These are phyloP conservation scores for Toxicodendron radicans DNA, from an alignment of 345 rosid species.

Conservation along the genomic window DNA sequence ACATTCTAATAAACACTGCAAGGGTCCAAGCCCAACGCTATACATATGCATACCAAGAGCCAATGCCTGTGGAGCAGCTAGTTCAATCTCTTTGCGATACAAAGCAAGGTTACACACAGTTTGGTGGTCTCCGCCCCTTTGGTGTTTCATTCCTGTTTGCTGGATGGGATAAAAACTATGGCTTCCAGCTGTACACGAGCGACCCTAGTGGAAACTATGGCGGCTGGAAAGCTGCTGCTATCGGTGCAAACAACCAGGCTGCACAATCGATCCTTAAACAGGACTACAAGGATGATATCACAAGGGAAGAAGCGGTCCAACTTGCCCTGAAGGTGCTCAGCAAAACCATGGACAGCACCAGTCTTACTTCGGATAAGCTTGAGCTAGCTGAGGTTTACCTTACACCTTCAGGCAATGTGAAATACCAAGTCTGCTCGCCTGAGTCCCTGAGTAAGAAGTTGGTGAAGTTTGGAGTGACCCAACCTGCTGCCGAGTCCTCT, in stretches of 20 bases:
- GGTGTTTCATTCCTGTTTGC: slow-evolving; percentile 94
- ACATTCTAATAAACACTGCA: slow-evolving; percentile 91
- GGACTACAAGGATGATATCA: slow-evolving; percentile 88
- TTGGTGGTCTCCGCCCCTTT: slow-evolving; percentile 95
- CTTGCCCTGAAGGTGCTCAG: slow-evolving; percentile 90
- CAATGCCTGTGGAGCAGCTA: slow-evolving; percentile 95
- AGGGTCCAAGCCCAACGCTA: slow-evolving; percentile 94
- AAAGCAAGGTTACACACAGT: slow-evolving; percentile 95
- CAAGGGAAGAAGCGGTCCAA: slow-evolving; percentile 87
- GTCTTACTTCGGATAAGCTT: slow-evolving; percentile 91
- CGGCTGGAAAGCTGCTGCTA: slow-evolving; percentile 96
- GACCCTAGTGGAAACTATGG: slow-evolving; percentile 96
- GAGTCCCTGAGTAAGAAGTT: slow-evolving; percentile 77
- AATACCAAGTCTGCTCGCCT: slow-evolving; percentile 83
- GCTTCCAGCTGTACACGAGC: slow-evolving; percentile 93
- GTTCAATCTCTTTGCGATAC: slow-evolving; percentile 97
- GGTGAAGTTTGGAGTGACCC: slow-evolving; percentile 77
- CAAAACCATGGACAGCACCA: slow-evolving; percentile 98
- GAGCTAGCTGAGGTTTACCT: slow-evolving; percentile 87
- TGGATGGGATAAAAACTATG: slow-evolving; percentile 91
- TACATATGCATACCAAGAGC: slow-evolving; percentile 87
- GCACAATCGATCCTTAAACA: slow-evolving; percentile 98
- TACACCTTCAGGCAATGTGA: slow-evolving; percentile 73
- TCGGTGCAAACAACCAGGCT: slow-evolving; percentile 95
- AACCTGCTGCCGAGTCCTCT: slow-evolving; percentile 68